phyloP scores from a whole-genome alignment of 148 eudicot species.

The Nepenthes gracilis region DNA sequence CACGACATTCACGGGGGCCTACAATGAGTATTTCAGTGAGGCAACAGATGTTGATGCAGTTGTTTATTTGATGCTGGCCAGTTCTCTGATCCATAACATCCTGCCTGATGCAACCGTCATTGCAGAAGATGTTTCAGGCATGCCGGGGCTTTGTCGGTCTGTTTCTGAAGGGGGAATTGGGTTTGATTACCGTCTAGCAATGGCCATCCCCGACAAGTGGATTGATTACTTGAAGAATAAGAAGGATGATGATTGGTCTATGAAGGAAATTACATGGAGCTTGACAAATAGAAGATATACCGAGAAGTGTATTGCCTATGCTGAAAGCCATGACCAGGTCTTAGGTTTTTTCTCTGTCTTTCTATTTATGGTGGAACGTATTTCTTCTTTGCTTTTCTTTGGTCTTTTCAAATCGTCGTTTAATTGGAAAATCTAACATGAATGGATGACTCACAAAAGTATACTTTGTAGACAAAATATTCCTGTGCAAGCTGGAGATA shows the following conservation, averaged over 20 bases:
- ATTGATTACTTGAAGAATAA: conserved; percentile 89
- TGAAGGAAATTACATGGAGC: conserved; percentile 65
- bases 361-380: background rate
- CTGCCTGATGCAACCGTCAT: conserved; percentile 78
- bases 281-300: conserved; percentile 92
- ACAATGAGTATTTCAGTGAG: conserved; percentile 85
- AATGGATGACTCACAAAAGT: no score
- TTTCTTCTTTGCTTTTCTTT: background rate
- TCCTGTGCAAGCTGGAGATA: no score
- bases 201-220: conserved; percentile 98
- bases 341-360: conserved; percentile 1
- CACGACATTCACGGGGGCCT: conserved; percentile 66
- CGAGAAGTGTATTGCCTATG: conserved; percentile 92
- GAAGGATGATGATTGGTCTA: conserved; percentile 68
- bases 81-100: conserved; percentile 45
- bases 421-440: no score
- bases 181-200: conserved; percentile 89
- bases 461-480: no score
- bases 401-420: no score
- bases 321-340: conserved; percentile 99
- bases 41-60: conserved; percentile 87
- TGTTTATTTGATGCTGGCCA: conserved; percentile 90
- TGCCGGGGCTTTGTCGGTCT: conserved; percentile 89
- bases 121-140: conserved; percentile 99
- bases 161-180: conserved; percentile 86